These are phyloP conservation scores for Malus sylvestris DNA, from an alignment of 306 rosid genomes.

Conservation along the genomic window DNA sequence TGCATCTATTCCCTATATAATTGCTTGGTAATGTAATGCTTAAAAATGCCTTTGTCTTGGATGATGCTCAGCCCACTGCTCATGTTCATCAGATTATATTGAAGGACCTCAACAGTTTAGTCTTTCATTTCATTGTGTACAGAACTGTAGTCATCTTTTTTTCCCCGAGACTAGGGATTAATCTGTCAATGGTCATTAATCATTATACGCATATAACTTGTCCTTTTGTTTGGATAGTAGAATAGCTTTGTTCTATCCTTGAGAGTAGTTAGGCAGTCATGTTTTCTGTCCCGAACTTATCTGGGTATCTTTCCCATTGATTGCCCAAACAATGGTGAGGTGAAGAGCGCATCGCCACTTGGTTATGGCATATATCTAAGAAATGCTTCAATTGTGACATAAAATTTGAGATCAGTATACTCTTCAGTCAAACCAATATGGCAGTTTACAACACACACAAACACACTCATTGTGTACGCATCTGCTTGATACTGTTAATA, in stretches of 20 bases:
- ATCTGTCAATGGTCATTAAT: not conserved
- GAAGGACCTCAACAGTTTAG: not conserved
- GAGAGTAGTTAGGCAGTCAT: not conserved
- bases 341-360: not conserved
- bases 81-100: not conserved
- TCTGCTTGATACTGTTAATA: not conserved
- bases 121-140: not conserved
- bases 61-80: conserved; percentile 2
- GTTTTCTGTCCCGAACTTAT: not conserved
- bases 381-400: not conserved
- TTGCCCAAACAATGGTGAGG: not conserved
- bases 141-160: not conserved
- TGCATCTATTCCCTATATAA: conserved; percentile 1
- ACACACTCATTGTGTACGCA: not conserved
- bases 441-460: not conserved
- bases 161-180: not conserved
- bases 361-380: not conserved
- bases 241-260: not conserved
- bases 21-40: not conserved
- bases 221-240: not conserved
- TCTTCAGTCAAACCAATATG: not conserved
- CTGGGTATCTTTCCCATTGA: not conserved
- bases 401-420: not conserved
- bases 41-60: not conserved
- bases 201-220: not conserved